Percentiles rank a stretch among this genome's conserved stretches.
phyloP scores from a whole-genome alignment of 441 rosid species.

The Mallotus japonicus region DNA sequence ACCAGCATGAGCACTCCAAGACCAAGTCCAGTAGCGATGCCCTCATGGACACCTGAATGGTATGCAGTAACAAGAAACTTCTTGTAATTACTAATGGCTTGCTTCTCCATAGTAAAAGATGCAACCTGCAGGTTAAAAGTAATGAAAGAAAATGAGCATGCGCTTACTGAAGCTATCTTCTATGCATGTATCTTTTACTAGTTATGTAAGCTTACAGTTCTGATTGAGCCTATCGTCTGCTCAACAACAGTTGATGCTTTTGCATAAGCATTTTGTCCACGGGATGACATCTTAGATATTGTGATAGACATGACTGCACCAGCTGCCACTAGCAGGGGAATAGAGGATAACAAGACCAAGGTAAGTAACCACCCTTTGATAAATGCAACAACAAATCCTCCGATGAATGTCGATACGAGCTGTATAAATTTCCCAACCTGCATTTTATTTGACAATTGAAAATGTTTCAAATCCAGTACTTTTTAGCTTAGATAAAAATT shows the following conservation, averaged over 20 bases:
- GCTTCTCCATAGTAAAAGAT: slow-evolving; percentile 76
- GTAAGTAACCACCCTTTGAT: slow-evolving; percentile 79
- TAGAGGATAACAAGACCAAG: slow-evolving; percentile 56
- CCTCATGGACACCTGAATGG: slow-evolving; percentile 57
- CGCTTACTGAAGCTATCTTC: slow-evolving; percentile 34
- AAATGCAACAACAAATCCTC: slow-evolving; percentile 71
- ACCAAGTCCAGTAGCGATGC: slow-evolving; percentile 60
- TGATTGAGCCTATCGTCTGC: slow-evolving; percentile 74
- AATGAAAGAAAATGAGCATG: not conserved
- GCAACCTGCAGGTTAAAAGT: slow-evolving; percentile 50
- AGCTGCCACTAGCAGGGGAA: slow-evolving; percentile 64
- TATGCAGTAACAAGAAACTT: slow-evolving; percentile 59
- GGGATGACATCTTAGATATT: slow-evolving; percentile 51
- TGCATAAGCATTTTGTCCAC: slow-evolving; percentile 71
- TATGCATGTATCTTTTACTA: not conserved
- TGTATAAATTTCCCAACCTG: slow-evolving; percentile 84
- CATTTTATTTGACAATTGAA: not conserved
- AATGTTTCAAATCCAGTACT: not conserved
- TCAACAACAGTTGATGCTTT: slow-evolving; percentile 65
- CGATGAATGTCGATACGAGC: slow-evolving; percentile 61
- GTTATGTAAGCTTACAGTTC: slow-evolving; percentile 33
- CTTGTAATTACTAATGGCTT: slow-evolving; percentile 56
- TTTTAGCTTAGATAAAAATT: not conserved
- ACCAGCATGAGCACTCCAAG: slow-evolving; percentile 45
- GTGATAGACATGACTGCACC: slow-evolving; percentile 54